These are phyloP conservation scores for Hyphodiscus sp. DNA, from an alignment of 2,329 filamentous ascomycete genomes.

Conservation along the genomic window DNA sequence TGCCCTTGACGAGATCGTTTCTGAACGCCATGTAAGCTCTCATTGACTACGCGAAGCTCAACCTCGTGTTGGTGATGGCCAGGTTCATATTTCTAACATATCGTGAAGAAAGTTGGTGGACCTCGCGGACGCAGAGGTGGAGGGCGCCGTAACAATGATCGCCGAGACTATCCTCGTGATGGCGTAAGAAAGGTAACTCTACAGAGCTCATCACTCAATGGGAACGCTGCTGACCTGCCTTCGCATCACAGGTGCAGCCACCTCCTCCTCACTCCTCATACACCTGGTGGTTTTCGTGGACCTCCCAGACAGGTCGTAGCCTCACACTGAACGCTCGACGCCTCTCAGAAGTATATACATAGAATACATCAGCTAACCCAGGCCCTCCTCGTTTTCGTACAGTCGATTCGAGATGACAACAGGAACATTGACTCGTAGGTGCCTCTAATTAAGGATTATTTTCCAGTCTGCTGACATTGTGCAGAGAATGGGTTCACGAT, in stretches of 20 bases:
- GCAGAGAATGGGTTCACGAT: slow-evolving; percentile 90
- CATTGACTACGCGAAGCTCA: slow-evolving; percentile 11
- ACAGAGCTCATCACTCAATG: neutral
- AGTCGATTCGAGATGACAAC: slow-evolving; percentile 56
- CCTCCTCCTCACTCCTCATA: slow-evolving; percentile 31
- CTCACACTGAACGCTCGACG: slow-evolving; percentile 25
- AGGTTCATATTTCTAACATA: slow-evolving; percentile 12
- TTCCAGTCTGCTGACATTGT: slow-evolving; percentile 3
- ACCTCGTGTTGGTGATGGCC: slow-evolving; percentile 18
- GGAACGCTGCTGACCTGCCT: slow-evolving; percentile 7
- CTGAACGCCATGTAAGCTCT: slow-evolving; percentile 48
- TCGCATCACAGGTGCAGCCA: slow-evolving; percentile 29
- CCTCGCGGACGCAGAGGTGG: slow-evolving; percentile 26
- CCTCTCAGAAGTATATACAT: slow-evolving; percentile 30
- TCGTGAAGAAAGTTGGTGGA: slow-evolving; percentile 24
- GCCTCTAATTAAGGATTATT: neutral
- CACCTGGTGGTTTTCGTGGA: slow-evolving; percentile 24
- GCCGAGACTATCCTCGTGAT: slow-evolving; percentile 61
- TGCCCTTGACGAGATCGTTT: slow-evolving; percentile 58
- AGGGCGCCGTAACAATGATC: slow-evolving; percentile 25
- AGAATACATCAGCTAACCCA: slow-evolving; percentile 42
- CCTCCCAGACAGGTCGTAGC: slow-evolving; percentile 31
- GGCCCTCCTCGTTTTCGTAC: slow-evolving; percentile 37
- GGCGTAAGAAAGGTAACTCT: slow-evolving; percentile 77
- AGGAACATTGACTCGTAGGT: slow-evolving; percentile 66